Evolutionary conservation across 805 yeast species (phyloP).

Genomic region (Brettanomyces nanus): DNA sequence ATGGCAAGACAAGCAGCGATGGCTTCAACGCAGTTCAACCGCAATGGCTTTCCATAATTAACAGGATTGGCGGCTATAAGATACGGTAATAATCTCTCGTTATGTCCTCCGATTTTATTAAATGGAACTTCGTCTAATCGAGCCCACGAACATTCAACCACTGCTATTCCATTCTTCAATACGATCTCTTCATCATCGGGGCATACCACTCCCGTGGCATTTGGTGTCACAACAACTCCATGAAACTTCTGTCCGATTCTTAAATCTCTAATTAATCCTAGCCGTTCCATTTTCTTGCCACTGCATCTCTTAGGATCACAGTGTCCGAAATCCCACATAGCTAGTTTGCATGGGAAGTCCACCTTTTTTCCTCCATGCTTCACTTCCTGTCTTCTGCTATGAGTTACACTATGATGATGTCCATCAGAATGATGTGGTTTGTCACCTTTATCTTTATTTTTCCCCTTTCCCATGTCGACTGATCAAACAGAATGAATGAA

Average conservation of each 20-base stretch:
- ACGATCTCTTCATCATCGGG: constrained; percentile 78
- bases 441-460: constrained; percentile 30
- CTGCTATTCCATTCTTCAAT: constrained; percentile 84
- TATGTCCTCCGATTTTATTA: constrained; percentile 79
- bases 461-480: constrained; percentile 43
- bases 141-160: constrained; percentile 99
- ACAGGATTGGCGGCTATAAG: constrained; percentile 95
- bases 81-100: constrained; percentile 84
- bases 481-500: too few relatives aligned
- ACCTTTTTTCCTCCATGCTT: constrained; percentile 15
- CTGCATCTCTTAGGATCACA: constrained; percentile 98
- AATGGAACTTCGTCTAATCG: constrained; percentile 96
- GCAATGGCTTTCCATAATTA: constrained; percentile 95
- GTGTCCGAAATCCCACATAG: constrained; percentile 99
- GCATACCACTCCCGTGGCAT: constrained; percentile 83
- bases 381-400: constrained; percentile 25
- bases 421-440: constrained; percentile 47
- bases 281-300: constrained; percentile 85
- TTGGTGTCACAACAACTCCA: constrained; percentile 89
- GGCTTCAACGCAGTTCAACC: constrained; percentile 93
- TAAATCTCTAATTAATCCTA: constrained; percentile 72
- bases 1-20: constrained; percentile 95
- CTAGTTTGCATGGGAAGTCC: constrained; percentile 74
- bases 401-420: constrained; percentile 45
- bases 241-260: constrained; percentile 90